Conservation (phyloP, 805 yeast species). For the Hanseniaspora singularis region DNA sequence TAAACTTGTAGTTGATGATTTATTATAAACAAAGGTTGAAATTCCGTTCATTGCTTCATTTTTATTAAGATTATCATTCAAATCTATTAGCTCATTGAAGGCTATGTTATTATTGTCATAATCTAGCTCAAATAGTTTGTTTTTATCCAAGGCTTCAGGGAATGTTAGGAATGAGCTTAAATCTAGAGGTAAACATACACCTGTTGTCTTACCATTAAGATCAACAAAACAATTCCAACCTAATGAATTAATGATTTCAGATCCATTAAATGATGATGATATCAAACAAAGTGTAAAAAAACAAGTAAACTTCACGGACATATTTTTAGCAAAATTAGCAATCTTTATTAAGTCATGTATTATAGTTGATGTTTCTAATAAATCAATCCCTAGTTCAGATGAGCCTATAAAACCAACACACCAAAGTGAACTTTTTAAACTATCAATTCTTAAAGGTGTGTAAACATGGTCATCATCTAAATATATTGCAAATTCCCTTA, state of each 20-base stretch:
- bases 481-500: conserved; percentile 27
- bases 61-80: no score
- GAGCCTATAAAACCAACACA: conserved; percentile 75
- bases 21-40: no score
- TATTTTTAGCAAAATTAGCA: conserved; percentile 36
- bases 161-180: conserved; percentile 26
- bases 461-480: conserved; percentile 21
- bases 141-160: conserved; percentile 13
- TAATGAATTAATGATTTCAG: conserved; percentile 70
- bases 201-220: conserved; percentile 33
- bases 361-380: conserved; percentile 42
- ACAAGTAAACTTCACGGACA: conserved; percentile 64
- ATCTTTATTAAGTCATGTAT: conserved; percentile 44
- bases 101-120: no score
- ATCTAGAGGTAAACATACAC: conserved; percentile 33
- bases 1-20: no score
- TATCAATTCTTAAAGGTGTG: conserved; percentile 30
- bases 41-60: no score
- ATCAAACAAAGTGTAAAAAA: conserved; percentile 67
- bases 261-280: conserved; percentile 62
- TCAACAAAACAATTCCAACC: conserved; percentile 54
- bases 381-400: conserved; percentile 52
- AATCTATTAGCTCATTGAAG: no score
- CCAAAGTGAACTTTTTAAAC: conserved; percentile 72
- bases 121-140: no score